Conservation (phyloP, 768 basidiomycete species). For the Cytidiella melzeri region DNA sequence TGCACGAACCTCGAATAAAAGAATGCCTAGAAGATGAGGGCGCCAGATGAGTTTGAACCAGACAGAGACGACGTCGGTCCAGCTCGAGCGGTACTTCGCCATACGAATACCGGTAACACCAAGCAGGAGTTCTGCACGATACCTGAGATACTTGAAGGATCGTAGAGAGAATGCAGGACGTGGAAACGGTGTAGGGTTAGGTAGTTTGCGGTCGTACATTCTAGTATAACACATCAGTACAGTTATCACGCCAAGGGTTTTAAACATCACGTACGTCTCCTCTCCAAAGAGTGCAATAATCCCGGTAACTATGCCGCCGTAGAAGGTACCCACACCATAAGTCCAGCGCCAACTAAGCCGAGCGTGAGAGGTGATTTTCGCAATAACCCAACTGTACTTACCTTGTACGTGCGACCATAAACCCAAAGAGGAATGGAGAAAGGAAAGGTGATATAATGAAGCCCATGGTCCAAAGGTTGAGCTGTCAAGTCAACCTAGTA, state of each 20-base stretch:
- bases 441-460: conserved; percentile 51
- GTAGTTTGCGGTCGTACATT: conserved; percentile 50
- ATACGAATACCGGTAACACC: conserved; percentile 53
- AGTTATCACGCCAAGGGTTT: background rate
- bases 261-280: conserved; percentile 44
- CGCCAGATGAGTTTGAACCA: conserved; percentile 52
- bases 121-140: conserved; percentile 50
- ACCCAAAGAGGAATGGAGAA: conserved; percentile 53
- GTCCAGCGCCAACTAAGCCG: conserved; percentile 47
- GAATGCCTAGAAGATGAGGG: conserved; percentile 44
- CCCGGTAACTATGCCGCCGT: conserved; percentile 44
- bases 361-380: background rate
- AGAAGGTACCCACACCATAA: conserved; percentile 58
- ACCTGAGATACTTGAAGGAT: conserved; percentile 35
- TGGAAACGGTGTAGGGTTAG: conserved; percentile 33
- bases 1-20: conserved; percentile 41
- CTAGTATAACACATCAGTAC: conserved; percentile 23
- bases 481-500: conserved; percentile 22
- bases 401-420: conserved; percentile 47
- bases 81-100: conserved; percentile 45
- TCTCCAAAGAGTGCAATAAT: conserved; percentile 53
- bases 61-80: conserved; percentile 35
- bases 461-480: conserved; percentile 60
- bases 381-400: background rate
- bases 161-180: conserved; percentile 36